A percentile compares a stretch with the other conserved stretches of the same genome.
These are phyloP conservation scores for Geum urbanum DNA, from an alignment of 306 rosid species.

Conservation along the genomic window DNA sequence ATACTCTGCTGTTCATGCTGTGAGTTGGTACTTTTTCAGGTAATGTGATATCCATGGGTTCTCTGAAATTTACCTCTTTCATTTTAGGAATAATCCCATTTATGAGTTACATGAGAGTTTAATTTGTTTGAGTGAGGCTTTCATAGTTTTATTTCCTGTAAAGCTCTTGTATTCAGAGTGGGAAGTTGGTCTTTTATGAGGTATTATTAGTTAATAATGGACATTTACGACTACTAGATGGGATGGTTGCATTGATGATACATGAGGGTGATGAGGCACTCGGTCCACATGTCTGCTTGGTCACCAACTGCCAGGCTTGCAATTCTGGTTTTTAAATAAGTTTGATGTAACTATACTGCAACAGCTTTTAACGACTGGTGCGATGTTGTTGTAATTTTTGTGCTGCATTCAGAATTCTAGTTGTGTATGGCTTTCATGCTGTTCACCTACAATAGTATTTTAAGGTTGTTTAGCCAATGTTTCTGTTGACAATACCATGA, in stretches of 20 bases:
- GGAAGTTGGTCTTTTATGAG: background rate
- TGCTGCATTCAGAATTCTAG: constrained; percentile 19
- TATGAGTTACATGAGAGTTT: constrained; percentile 1
- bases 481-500: background rate
- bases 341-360: constrained; percentile 24
- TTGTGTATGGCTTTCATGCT: constrained; percentile 26
- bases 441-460: constrained; percentile 16
- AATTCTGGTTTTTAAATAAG: constrained; percentile 2
- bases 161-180: constrained; percentile 10
- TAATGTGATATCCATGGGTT: background rate
- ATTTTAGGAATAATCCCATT: too few species aligned
- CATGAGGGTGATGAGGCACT: background rate
- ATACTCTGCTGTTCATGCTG: background rate
- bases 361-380: constrained; percentile 8
- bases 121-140: constrained; percentile 8
- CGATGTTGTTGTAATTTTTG: constrained; percentile 16
- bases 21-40: background rate
- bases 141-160: constrained; percentile 4
- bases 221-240: constrained; percentile 3
- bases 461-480: background rate
- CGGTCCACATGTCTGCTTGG: background rate
- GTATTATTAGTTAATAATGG: background rate
- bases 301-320: constrained; percentile 12
- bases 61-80: too few species aligned
- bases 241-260: background rate